Percentiles rank a stretch among this genome's conserved stretches.
phyloP scores from a whole-genome alignment of 345 rosid genomes.

The Odontarrhena argentea region DNA sequence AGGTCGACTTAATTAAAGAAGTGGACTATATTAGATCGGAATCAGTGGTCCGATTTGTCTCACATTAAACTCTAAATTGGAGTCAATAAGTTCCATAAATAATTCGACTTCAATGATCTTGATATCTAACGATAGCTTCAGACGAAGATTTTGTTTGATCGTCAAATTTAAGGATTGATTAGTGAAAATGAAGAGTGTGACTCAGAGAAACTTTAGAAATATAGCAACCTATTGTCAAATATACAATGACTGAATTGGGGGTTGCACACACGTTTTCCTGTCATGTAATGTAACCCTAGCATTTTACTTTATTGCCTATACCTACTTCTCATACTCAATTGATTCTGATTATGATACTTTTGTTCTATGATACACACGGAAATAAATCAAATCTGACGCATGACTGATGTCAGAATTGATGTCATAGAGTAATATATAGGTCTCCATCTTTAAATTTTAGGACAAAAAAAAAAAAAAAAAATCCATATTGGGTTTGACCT shows the following conservation, averaged over 20 bases:
- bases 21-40: not conserved
- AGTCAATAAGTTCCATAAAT: constrained; percentile 21
- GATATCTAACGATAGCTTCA: constrained; percentile 1
- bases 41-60: too few relatives aligned
- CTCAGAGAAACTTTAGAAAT: constrained; percentile 18
- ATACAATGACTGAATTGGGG: constrained; percentile 6
- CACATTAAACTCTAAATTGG: too few relatives aligned
- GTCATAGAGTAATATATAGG: too few relatives aligned
- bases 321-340: constrained; percentile 22
- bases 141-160: constrained; percentile 7
- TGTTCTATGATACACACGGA: constrained; percentile 10
- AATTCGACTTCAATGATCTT: constrained; percentile 6
- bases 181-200: constrained; percentile 29
- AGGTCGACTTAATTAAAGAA: not conserved
- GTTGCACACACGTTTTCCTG: constrained; percentile 25
- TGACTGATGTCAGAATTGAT: not conserved
- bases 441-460: constrained; percentile 14
- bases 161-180: not conserved
- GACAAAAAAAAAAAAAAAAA: constrained; percentile 1
- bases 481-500: not conserved
- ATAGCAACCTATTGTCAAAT: not conserved
- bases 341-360: constrained; percentile 24
- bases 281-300: constrained; percentile 16
- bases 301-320: constrained; percentile 18
- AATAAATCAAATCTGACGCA: constrained; percentile 1